Evolutionary conservation across 1,284 basidiomycete genomes (phyloP), one percentile per base, ranked within the genome.

Genomic region (Kwoniella shivajii): DNA sequence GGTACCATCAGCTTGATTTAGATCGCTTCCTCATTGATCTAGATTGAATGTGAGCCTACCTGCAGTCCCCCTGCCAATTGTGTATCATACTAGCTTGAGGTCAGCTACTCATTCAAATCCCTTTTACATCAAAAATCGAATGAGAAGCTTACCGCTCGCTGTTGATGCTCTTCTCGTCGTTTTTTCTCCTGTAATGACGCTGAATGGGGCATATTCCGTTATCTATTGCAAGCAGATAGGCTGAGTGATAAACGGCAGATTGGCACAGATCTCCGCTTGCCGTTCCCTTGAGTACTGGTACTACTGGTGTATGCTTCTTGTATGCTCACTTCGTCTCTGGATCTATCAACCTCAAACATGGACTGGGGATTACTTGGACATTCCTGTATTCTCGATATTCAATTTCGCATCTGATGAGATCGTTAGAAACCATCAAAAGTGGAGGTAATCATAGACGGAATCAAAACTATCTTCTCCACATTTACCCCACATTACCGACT

Each of bases 11-110:
- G 20, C 22, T 14, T 29, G 26, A 30, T n/a, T 30, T 20, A 29
- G n/a, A 57, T 11, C 3, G 27, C n/a, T 13, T 4, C 11, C 3
- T 11, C 3, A 33, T 22, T 16, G 20, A 37, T 7, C 22, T 13
- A 30, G 29, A 1, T 20, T 20, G 46, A 34, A 10, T 13, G 14
- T 18, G n/a, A 33, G 57, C 66, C 39, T 26, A 70, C 72, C 57
- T 68, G 51, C 43, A 74, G 30, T 1, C 73, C 74, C 14, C 74
- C 74, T 6, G 54, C 58, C 11, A 73, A 49, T 51, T 76, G 74
- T n/a, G 74, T 65, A 57, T 73, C 67, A 48, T 75, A 73, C 62
- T 71, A 30, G 18, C 20, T 14, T 14, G 46, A 29, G 33, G 48
- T 43, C 20, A 4, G 36, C 18, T 45, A 39, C 20, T 29, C 9